A percentile compares a stretch with the other conserved stretches of the same genome.
These are phyloP conservation scores for Pythium apleroticum DNA, from an alignment of 352 stramenopile genomes.

Conservation along the genomic window DNA sequence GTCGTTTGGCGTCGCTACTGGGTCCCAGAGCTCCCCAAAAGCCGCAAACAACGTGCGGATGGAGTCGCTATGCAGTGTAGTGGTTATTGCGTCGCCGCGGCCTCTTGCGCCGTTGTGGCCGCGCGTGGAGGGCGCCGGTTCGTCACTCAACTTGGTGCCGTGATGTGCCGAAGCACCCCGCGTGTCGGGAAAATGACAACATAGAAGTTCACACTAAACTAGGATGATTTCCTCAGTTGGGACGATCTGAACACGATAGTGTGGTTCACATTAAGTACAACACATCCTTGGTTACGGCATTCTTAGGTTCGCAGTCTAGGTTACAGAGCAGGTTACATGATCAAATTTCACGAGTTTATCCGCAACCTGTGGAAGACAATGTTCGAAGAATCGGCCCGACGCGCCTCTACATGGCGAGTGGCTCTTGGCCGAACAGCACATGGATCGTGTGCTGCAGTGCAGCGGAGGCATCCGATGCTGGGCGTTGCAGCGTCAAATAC, in stretches of 20 bases:
- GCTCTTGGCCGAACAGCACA: too few relatives aligned
- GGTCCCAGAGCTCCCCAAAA: background rate
- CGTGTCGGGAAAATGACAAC: background rate
- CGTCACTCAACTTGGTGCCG: conserved; percentile 7
- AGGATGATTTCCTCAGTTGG: background rate
- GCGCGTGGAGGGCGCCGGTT: background rate
- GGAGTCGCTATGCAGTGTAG: background rate
- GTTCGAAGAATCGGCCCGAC: too few relatives aligned
- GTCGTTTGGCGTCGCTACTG: background rate
- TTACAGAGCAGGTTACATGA: background rate
- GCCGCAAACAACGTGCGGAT: background rate
- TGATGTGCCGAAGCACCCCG: background rate
- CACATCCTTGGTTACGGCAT: background rate
- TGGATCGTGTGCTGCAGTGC: too few relatives aligned
- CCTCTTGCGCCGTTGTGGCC: background rate
- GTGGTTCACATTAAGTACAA: background rate
- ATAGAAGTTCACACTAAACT: background rate
- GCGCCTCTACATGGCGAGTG: too few relatives aligned
- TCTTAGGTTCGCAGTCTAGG: background rate
- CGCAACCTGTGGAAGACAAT: background rate
- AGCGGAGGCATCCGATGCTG: too few relatives aligned
- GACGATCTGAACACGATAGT: background rate
- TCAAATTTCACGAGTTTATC: too few relatives aligned
- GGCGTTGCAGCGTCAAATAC: too few relatives aligned
- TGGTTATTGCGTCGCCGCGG: background rate